phyloP scores from a whole-genome alignment of 768 basidiomycete genomes.

The Royoungia palumana region DNA sequence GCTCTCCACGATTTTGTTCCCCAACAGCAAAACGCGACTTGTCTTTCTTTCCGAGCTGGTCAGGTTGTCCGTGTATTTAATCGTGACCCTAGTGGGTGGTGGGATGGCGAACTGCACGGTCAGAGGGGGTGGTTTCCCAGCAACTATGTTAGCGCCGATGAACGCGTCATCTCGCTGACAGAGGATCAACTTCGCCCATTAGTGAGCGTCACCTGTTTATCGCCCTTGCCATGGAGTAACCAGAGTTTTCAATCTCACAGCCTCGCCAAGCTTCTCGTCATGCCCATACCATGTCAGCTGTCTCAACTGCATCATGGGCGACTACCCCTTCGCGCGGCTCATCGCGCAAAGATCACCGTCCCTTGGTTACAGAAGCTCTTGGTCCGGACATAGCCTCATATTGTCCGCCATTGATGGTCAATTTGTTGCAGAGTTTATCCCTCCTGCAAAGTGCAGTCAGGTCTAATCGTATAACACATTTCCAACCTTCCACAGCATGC shows the following conservation, averaged over 20 bases:
- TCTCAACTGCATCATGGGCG: constrained; percentile 54
- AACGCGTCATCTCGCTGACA: constrained; percentile 46
- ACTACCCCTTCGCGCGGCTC: constrained; percentile 40
- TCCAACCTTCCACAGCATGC: constrained; percentile 90
- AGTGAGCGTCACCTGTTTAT: constrained; percentile 33
- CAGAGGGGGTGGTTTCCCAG: constrained; percentile 97
- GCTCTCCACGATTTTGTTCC: constrained; percentile 92
- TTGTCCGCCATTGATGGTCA: constrained; percentile 76
- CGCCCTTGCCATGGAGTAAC: neutral
- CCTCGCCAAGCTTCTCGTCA: constrained; percentile 43
- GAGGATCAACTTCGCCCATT: constrained; percentile 52
- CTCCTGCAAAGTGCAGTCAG: constrained; percentile 83
- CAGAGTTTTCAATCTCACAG: constrained; percentile 13
- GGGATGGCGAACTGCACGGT: constrained; percentile 93
- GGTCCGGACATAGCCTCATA: constrained; percentile 56
- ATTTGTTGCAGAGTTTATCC: constrained; percentile 80
- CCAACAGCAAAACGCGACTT: constrained; percentile 67
- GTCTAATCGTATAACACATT: constrained; percentile 74
- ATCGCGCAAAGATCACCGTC: constrained; percentile 40
- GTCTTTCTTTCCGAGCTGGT: constrained; percentile 85
- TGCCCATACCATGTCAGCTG: constrained; percentile 47
- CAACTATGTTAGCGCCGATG: constrained; percentile 82
- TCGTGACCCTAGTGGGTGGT: constrained; percentile 89
- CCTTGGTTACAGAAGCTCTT: constrained; percentile 44
- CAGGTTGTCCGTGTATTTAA: constrained; percentile 91